Percentiles rank a stretch among this genome's conserved stretches.
Evolutionary conservation across 768 basidiomycete genomes (phyloP).

Genomic region (Macrolepiota dolichaula): DNA sequence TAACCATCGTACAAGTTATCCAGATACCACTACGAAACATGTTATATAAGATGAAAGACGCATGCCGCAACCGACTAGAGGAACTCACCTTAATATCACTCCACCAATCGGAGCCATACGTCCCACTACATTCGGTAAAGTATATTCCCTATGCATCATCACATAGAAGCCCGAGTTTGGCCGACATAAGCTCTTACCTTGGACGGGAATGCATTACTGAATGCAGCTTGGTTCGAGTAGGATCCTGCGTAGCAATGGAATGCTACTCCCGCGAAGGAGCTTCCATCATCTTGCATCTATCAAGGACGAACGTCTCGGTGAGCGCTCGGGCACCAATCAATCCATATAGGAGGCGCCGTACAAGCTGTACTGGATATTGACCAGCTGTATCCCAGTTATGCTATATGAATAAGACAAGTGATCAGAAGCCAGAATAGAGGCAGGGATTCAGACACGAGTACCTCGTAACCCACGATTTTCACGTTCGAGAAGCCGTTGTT

Average conservation of each 20-base stretch:
- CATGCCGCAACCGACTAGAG: background rate
- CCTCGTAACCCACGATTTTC: slow-evolving; percentile 56
- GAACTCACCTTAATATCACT: slow-evolving; percentile 62
- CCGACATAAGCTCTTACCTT: slow-evolving; percentile 33
- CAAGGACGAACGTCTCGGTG: background rate
- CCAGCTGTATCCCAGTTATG: slow-evolving; percentile 75
- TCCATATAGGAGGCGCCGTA: slow-evolving; percentile 11
- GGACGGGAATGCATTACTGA: slow-evolving; percentile 50
- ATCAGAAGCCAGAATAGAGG: background rate
- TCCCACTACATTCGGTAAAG: slow-evolving; percentile 65
- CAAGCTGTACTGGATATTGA: slow-evolving; percentile 54
- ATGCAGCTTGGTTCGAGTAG: slow-evolving; percentile 50
- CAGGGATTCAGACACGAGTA: slow-evolving; percentile 1
- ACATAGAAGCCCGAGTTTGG: background rate
- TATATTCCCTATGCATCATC: slow-evolving; percentile 35
- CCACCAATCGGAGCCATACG: slow-evolving; percentile 74
- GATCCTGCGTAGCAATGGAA: slow-evolving; percentile 72
- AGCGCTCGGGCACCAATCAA: background rate
- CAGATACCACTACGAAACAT: slow-evolving; percentile 55
- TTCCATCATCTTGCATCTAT: slow-evolving; percentile 53
- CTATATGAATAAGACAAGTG: slow-evolving; percentile 18
- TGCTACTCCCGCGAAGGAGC: slow-evolving; percentile 58
- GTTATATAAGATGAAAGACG: background rate
- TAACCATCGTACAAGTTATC: slow-evolving; percentile 41
- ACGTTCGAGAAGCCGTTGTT: slow-evolving; percentile 55